Evolutionary conservation across 2,329 filamentous ascomycete genomes (phyloP), one percentile per base, ranked within the genome.

Genomic region (Penicillium capsulatum): DNA sequence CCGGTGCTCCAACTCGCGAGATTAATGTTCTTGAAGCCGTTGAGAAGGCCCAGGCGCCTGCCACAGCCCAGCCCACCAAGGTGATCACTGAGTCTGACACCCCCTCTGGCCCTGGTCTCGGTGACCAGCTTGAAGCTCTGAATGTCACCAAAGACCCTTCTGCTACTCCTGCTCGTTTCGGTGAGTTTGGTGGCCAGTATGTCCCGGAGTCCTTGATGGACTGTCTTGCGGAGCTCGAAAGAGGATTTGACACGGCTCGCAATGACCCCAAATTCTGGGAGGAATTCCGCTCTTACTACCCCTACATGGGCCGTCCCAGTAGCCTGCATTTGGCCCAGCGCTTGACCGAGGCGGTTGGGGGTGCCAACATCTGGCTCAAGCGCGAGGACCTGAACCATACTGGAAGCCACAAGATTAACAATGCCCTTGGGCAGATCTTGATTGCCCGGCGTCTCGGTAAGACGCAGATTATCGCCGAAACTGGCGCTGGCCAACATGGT

Each of bases 321-420:
- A 89, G 91, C 53, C 74, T 98, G 37, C 92, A 98, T 69, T 71
- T 90, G 37, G 92, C 92, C 1, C 82, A 92, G 54, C 82, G 90
- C 37, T 72, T 98, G 51, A 97, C 91, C 0, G 84, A 94, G 61
- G 73, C 91, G 58, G 89, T 87, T 33, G 88, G 89, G 16, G 92
- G 92, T 45, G 91, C 92, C 34, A 94, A 89, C 61, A 94, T 98
- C 71, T 98, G 91, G 84, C 72, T 98, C 53, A 98, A 98, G 78
- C 81, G 92, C 56, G 92, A 98, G 70, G 92, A 98, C 64, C 74
- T 97, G 40, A 97, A 97, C 69, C 92, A 98, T 65, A 97, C 92
- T 7, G 92, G 92, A 52, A 94, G 86, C 48, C 92, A 98, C 76
- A 98, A 98, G 78, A 97, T 98, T 75, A 98, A 98, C 75, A 98